Base-by-base conservation (phyloP, 2,329 filamentous ascomycete genomes). In the Colletotrichum sp. region DNA sequence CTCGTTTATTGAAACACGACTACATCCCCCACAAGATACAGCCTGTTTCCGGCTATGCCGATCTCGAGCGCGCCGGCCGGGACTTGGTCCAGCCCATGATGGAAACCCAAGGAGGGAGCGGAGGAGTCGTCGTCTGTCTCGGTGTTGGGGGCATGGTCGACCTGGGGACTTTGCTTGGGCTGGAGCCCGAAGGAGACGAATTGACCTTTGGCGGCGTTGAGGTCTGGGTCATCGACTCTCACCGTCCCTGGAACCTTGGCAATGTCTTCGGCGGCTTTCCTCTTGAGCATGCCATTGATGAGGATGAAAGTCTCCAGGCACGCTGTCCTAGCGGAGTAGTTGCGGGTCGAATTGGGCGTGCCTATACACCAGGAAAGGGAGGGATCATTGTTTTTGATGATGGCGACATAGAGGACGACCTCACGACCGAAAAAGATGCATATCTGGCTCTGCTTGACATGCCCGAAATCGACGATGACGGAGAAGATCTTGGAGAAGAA, bases 11-110 rank as follows among this genome's bases (percentile, higher is more conserved):
- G 76, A 98, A 98, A 86, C 94, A 96, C 89, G 97, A 99, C 88
- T 99, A 98, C 83, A 98, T 99, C 80, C 95, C 94, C 16, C 96
- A 99, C 88, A 99, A 98, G 86, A 98, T 99, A 82, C 95, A 98
- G 81, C 97, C 97, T 2, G 94, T 99, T 71, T 92, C 95, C 24
- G 97, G 97, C 71, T 99, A 98, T 92, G 93, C 92, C 79, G 97
- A 99, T 84, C 91, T 99, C 63, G 91, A 95, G 82, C 93, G 92
- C 80, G 94, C 94, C 26, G 96, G 96, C 62, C 91, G 92, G 81
- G 93, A 96, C 79, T 89, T 98, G 60, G 94, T 98, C 55, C 90
- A 89, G 71, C 96, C 96, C 13, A 96, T 98, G 95, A 96, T 95
- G 89, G 93, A 94, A 81, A 92, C 92, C 34, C 91, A 94, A 73